phyloP scores from a whole-genome alignment of 192 early-diverging fungal species.

The Cladochytrium replicatum region DNA sequence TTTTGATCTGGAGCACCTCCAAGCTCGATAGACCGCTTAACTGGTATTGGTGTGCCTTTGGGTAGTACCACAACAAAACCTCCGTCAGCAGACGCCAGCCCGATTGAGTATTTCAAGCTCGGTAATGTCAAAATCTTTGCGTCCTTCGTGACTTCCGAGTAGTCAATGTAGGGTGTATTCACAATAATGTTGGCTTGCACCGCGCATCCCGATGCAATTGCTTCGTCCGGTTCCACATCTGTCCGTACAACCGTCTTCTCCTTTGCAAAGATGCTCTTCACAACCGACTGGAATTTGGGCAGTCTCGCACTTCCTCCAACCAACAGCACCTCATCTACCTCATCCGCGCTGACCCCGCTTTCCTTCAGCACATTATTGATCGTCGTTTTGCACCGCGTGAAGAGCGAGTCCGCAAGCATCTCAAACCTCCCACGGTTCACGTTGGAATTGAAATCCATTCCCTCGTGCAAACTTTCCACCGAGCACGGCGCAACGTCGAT shows the following conservation, averaged over 20 bases:
- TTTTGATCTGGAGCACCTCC: slow-evolving; percentile 54
- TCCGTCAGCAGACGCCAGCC: slow-evolving; percentile 60
- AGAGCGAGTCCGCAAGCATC: slow-evolving; percentile 70
- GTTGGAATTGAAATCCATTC: slow-evolving; percentile 78
- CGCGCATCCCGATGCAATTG: slow-evolving; percentile 84
- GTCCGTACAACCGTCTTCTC: slow-evolving; percentile 55
- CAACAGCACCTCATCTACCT: slow-evolving; percentile 83
- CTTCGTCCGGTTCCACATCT: slow-evolving; percentile 89
- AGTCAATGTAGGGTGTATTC: slow-evolving; percentile 36
- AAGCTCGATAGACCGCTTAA: slow-evolving; percentile 65
- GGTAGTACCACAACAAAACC: slow-evolving; percentile 71
- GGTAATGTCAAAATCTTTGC: slow-evolving; percentile 51
- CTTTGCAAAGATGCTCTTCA: slow-evolving; percentile 62
- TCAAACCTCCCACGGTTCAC: slow-evolving; percentile 87
- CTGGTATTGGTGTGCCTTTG: slow-evolving; percentile 77
- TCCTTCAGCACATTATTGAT: slow-evolving; percentile 58
- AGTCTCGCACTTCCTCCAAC: slow-evolving; percentile 82
- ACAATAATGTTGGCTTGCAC: slow-evolving; percentile 69
- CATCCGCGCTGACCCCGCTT: slow-evolving; percentile 52
- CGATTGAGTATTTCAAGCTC: slow-evolving; percentile 64
- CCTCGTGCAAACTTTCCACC: slow-evolving; percentile 85
- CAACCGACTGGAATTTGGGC: slow-evolving; percentile 70
- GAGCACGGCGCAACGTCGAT: slow-evolving; percentile 77
- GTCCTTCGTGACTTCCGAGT: slow-evolving; percentile 37
- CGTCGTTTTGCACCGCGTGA: slow-evolving; percentile 53